Evolutionary conservation across 2,329 filamentous ascomycete species (phyloP), one percentile per base, ranked within the genome.

Genomic region (Lithohypha guttulata): DNA sequence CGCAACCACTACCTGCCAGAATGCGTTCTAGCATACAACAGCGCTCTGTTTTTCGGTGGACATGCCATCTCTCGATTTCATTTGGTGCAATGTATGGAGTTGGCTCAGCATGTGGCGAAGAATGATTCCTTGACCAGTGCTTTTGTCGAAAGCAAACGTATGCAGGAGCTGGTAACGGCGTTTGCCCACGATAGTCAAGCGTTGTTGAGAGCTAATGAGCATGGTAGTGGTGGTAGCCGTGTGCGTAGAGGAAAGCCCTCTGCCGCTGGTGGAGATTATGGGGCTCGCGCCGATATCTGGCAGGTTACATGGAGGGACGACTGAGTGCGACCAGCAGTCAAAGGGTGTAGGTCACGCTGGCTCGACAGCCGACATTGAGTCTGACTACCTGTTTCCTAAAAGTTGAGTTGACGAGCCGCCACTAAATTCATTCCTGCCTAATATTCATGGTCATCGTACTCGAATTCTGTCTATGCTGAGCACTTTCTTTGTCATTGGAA

Each of bases 1-100:
- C 77, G 86, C 48, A 72, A 77, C 39, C 73, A 75, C 0, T 96
- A 93, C 59, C 69, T 98, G 2, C 87, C 91, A 2, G 86, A 95
- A 57, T 73, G 84, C 13, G 68, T 94, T 28, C 70, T 98, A 34
- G 84, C 82, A 2, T 95, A 91, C 57, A 76, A 91, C 55, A 79
- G 75, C 52, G 79, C 82, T 1, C 66, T 96, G 34, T 82, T 93
- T 56, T 82, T 81, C 54, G 81, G 82, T 0, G 85, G 84, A 3
- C 78, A 77, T 32, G 71, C 75, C 34, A 65, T 93, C 29, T 80
- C 77, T 31, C 77, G 85, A 29, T 83, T 89, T 42, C 74, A 81
- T 48, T 69, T 93, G 13, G 70, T 91, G 18, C 79, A 89, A 55
- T 83, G 80, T 52, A 89, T 98, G 82, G 84, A 94, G 43, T 67